phyloP scores from a whole-genome alignment of 257 asterid genomes.

The Solanum arcanum region DNA sequence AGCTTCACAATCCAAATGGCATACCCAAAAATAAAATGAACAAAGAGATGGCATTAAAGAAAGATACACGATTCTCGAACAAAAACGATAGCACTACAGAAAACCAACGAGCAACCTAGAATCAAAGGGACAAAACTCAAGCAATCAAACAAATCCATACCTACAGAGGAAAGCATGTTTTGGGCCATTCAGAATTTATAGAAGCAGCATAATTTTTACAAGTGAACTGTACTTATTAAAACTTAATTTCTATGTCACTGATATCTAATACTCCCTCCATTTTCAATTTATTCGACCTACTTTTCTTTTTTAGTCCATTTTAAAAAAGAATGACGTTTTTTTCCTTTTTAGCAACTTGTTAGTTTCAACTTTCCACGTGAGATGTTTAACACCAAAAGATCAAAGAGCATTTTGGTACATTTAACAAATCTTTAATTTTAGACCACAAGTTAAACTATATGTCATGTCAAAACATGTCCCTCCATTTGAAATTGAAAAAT shows the following conservation, averaged over 20 bases:
- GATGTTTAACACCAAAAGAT: background rate
- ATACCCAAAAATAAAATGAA: background rate
- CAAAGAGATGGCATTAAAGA: background rate
- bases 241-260: background rate
- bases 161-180: background rate
- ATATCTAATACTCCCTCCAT: background rate
- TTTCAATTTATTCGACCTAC: background rate
- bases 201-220: background rate
- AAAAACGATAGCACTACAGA: background rate
- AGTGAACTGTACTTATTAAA: background rate
- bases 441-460: background rate
- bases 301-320: background rate
- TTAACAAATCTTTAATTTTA: background rate
- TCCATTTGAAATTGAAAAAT: background rate
- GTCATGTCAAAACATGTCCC: background rate
- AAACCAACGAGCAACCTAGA: background rate
- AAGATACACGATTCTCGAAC: background rate
- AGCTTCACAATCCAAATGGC: background rate
- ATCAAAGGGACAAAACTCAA: background rate
- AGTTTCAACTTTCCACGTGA: background rate
- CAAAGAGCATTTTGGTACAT: background rate
- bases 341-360: background rate
- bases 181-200: background rate
- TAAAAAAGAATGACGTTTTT: background rate
- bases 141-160: background rate